Base-by-base conservation (phyloP, 164 flowering plant genomes). In the Liquidambar formosana region DNA sequence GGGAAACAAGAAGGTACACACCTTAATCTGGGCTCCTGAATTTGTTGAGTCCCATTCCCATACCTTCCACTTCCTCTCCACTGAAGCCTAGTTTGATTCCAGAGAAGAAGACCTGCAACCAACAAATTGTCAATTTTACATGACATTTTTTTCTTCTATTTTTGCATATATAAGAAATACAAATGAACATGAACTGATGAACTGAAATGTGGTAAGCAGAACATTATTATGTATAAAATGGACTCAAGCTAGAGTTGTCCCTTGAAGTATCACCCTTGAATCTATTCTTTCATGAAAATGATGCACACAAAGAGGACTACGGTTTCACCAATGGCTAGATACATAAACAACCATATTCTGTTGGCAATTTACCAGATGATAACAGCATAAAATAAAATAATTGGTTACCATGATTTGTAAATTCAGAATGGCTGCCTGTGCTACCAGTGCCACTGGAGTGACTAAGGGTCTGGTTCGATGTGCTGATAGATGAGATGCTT, bases 401-500 rank as follows among this genome's bases (percentile, higher is more conserved):
- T 56, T 49, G 72, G 84, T 82, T 82, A 70, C 97, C 95, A 65
- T 87, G 87, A 80, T 92, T 90, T 48, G 85, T 79, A 79, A 90
- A 90, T 26, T 92, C 97, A 54, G 85, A 59, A 52, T 79, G 72
- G 64, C 67, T 82, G 74, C 83, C 78, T 10, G 76, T 65, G 75
- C 82, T 73, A 66, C 76, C 75, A 53, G 70, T 63, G 64, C 82
- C 78, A 75, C 78, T 74, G 41, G 58, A 57, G 57, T 74, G 77
- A 69, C 73, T 81, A 48, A 75, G 76, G 49, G 68, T 71, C 66
- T 75, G 88, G 71, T 83, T 86, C 53, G 89, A 82, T 48, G 80
- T 75, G 71, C 92, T 86, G 60, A 86, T 77, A 16, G 97, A 89
- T 10, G 97, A 89, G 25, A 80, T 43, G 67, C 97, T 92, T 82